Percentiles rank a stretch among this genome's conserved stretches.
phyloP scores from a whole-genome alignment of 768 basidiomycete species.

The Leccinellum luteum region DNA sequence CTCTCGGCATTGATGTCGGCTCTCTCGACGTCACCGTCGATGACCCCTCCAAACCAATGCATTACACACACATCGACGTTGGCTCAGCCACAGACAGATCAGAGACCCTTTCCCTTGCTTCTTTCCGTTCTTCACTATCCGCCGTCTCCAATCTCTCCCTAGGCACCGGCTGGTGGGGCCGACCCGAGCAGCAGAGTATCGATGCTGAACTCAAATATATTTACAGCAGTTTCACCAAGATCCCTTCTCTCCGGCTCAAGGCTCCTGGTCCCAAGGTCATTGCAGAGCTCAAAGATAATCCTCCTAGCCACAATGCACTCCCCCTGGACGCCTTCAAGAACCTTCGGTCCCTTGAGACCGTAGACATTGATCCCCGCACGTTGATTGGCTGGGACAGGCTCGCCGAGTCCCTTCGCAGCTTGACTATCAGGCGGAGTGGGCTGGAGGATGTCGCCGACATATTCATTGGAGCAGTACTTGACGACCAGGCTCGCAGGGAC shows the following conservation, averaged over 20 bases:
- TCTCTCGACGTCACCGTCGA: conserved; percentile 76
- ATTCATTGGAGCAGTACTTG: conserved; percentile 72
- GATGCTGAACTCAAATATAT: conserved; percentile 81
- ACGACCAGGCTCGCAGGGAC: conserved; percentile 66
- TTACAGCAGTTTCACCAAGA: conserved; percentile 87
- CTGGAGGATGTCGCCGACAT: conserved; percentile 78
- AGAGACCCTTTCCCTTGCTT: conserved; percentile 71
- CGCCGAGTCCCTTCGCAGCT: conserved; percentile 62
- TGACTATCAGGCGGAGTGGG: conserved; percentile 78
- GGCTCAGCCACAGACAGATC: conserved; percentile 57
- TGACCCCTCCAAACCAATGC: conserved; percentile 73
- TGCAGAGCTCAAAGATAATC: conserved; percentile 63
- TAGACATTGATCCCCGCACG: conserved; percentile 79
- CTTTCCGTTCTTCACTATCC: conserved; percentile 74
- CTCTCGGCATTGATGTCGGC: conserved; percentile 71
- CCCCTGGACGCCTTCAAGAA: conserved; percentile 87
- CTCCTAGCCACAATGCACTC: conserved; percentile 69
- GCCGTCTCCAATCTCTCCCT: conserved; percentile 74
- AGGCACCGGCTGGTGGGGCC: conserved; percentile 70
- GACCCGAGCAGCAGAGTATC: conserved; percentile 52
- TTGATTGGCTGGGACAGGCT: conserved; percentile 83
- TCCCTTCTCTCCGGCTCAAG: conserved; percentile 72
- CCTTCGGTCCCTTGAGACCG: conserved; percentile 68
- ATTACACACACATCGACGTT: conserved; percentile 54
- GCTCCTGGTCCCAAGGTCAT: conserved; percentile 66